Percentiles rank a stretch among this genome's conserved stretches.
These are phyloP conservation scores for Erucastrum elatum DNA, from an alignment of 345 rosid species.

Conservation along the genomic window DNA sequence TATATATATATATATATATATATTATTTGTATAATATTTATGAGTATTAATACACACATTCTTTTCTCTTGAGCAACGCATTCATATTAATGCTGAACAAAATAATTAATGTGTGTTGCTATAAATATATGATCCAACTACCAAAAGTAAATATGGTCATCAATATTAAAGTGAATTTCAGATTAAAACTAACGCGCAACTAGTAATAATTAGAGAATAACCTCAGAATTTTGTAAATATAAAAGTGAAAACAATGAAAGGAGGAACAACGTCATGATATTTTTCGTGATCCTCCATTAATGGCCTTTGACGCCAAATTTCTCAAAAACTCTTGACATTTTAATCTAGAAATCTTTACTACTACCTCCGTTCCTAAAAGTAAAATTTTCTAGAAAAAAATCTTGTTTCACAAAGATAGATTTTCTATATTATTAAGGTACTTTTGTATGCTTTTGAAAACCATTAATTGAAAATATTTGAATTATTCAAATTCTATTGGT, in stretches of 20 bases:
- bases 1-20: background rate
- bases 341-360: background rate
- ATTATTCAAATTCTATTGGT: too few relatives aligned
- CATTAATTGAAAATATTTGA: too few relatives aligned
- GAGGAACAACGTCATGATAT: conserved; percentile 2
- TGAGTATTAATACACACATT: conserved; percentile 15
- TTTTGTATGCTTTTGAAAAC: too few relatives aligned
- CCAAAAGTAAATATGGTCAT: conserved; percentile 39
- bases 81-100: conserved; percentile 22
- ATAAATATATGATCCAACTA: conserved; percentile 39
- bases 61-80: background rate
- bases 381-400: too few relatives aligned
- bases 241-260: background rate
- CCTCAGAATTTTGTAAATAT: conserved; percentile 9
- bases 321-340: background rate
- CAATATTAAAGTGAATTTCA: conserved; percentile 26
- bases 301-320: background rate
- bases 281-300: conserved; percentile 34
- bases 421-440: too few relatives aligned
- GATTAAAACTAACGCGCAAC: conserved; percentile 34
- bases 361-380: background rate
- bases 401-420: too few relatives aligned
- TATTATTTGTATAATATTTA: background rate
- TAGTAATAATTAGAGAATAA: conserved; percentile 20
- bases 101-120: conserved; percentile 29